Evolutionary conservation across 345 rosid species (phyloP).

Genomic region (Hirschfeldia incana): DNA sequence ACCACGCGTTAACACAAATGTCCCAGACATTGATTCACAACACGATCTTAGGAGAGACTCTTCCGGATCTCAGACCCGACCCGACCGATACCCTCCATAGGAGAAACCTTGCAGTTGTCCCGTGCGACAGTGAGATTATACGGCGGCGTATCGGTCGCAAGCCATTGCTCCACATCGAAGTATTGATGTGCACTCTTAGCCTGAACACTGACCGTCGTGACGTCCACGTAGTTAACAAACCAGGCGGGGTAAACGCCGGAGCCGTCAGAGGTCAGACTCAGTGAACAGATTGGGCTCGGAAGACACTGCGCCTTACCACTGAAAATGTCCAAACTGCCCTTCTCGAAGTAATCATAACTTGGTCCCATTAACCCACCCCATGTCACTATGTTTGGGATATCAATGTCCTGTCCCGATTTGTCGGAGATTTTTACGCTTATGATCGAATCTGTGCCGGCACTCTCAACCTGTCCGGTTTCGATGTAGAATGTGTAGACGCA

Average conservation of each 20-base stretch:
- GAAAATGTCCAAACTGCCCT: constrained; percentile 86
- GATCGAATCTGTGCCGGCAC: constrained; percentile 80
- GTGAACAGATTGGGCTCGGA: constrained; percentile 52
- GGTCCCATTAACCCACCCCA: constrained; percentile 91
- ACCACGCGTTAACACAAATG: constrained; percentile 23
- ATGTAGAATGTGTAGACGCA: constrained; percentile 75
- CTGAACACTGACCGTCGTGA: constrained; percentile 62
- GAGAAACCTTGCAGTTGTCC: constrained; percentile 46
- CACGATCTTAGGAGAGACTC: constrained; percentile 33
- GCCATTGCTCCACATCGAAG: constrained; percentile 93
- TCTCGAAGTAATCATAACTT: constrained; percentile 76
- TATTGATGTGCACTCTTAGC: constrained; percentile 47
- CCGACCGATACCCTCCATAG: constrained; percentile 13
- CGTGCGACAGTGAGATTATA: constrained; percentile 56
- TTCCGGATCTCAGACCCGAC: constrained; percentile 38
- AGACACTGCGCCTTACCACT: constrained; percentile 71
- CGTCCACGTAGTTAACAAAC: constrained; percentile 88
- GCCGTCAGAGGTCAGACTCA: constrained; percentile 80
- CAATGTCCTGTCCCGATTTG: constrained; percentile 43
- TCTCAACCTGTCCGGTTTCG: constrained; percentile 68
- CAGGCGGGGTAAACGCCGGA: constrained; percentile 74
- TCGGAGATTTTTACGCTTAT: constrained; percentile 57
- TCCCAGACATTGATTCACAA: not conserved
- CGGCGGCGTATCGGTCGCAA: constrained; percentile 66
- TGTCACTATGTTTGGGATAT: constrained; percentile 50